Evolutionary conservation across 169 alveolate species (phyloP), one percentile per base, ranked within the genome.

Genomic region (Babesia divergens): DNA sequence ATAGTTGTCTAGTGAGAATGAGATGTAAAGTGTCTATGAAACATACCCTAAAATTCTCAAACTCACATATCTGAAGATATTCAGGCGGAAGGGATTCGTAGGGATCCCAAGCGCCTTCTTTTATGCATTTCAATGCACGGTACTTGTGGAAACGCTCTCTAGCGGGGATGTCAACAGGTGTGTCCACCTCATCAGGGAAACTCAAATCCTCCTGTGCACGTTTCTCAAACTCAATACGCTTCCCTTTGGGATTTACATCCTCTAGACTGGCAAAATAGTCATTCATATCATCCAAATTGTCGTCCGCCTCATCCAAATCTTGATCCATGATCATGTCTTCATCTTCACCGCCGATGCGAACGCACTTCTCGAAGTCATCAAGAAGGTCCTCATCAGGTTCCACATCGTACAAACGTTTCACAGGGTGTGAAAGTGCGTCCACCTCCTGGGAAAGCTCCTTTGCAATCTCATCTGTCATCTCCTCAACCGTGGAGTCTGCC

Each of bases 121-220:
- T 91, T 54, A 96, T 89, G 68, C 94, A 91, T 49, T 91, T 92
- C 32, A 96, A 71, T 20, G 96, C 95, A 70, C 96, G 75, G 87
- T 94, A 96, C 72, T 89, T 91, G 26, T 77, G 89, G 69, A 94
- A 96, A 29, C 84, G 70, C 91, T 46, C 83, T 60, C 35, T 84
- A 3, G 88, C 88, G 7, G 77, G 83, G 13, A 49, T 67, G 54
- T 92, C 93, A 8, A 83, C 70, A 9, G 95, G 94, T 28, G 96
- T 93, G 62, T 94, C 97, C 8, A 93, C 95, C 59, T 94, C 98
- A 82, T 94, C 98, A 46, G 95, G 96, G 71, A 92, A 94, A 6
- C 74, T 59, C 26, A 68, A 47, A 28, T 80, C 88, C 71, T 80
- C 83, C n/a, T 31, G 24, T 11, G 66, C 68, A 9, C 88, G 52